These are phyloP conservation scores for Waitea zeae DNA, from an alignment of 1,284 basidiomycete genomes.

Conservation along the genomic window DNA sequence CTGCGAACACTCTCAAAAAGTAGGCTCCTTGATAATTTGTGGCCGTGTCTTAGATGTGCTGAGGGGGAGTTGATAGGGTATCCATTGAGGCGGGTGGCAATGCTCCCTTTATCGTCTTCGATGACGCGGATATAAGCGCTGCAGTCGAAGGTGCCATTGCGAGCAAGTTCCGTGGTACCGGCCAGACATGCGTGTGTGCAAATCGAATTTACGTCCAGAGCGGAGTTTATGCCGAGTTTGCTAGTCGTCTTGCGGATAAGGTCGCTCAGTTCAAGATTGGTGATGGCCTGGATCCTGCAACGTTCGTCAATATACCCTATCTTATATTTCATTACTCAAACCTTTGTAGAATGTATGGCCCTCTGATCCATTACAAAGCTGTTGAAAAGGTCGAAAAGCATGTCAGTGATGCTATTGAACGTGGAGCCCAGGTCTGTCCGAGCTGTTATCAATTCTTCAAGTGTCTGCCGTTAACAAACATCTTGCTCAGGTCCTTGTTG, in stretches of 20 bases:
- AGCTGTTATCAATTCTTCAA: conserved; percentile 48
- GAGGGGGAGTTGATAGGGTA: conserved; percentile 36
- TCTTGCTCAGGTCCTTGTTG: too few species aligned
- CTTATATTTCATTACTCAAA: conserved; percentile 40
- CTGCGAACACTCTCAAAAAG: conserved; percentile 86
- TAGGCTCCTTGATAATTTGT: conserved; percentile 15
- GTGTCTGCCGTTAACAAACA: too few species aligned
- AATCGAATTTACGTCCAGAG: conserved; percentile 82
- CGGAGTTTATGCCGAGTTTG: conserved; percentile 74
- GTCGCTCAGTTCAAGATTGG: conserved; percentile 89
- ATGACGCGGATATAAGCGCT: conserved; percentile 87
- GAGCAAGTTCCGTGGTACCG: conserved; percentile 86
- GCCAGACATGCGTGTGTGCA: conserved; percentile 83
- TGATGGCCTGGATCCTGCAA: conserved; percentile 68
- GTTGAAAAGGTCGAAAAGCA: conserved; percentile 80
- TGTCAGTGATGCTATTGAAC: conserved; percentile 68
- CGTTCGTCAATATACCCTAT: too few species aligned
- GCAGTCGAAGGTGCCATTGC: conserved; percentile 80
- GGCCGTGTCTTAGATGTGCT: conserved; percentile 3
- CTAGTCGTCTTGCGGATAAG: conserved; percentile 62
- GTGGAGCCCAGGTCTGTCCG: conserved; percentile 77
- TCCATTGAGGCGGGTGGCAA: conserved; percentile 85
- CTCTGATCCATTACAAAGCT: conserved; percentile 79
- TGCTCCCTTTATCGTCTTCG: conserved; percentile 91
- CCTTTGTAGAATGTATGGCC: too few species aligned